Evolutionary conservation across 1,284 basidiomycete genomes (phyloP), one percentile per base, ranked within the genome.

Genomic region (Phlebopus sp.): DNA sequence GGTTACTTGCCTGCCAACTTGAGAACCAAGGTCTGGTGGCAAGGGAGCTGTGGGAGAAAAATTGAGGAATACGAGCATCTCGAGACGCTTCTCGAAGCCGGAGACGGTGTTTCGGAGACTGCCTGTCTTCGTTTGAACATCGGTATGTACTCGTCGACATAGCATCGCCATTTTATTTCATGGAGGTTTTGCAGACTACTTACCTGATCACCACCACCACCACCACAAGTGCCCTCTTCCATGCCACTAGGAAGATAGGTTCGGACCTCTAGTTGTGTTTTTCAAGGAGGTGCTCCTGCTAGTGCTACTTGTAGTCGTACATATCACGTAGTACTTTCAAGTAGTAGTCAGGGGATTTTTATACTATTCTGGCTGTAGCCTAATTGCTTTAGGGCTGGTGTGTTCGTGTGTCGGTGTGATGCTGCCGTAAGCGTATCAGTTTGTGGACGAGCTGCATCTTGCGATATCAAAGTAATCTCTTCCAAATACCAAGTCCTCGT

Each of bases 11-110:
- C 67, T 9, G 47, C 59, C 19, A 59, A 70, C 47, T 46, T 68
- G 27, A 60, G 71, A 41, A 54, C 67, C 25, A 55, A 63, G 29
- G 73, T 77, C 15, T 64, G 68, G 58, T 76, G 73, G 75, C 56
- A 70, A 51, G 59, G 62, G 5, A 31, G 49, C 9, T 71, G 71
- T 37, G 72, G 73, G 41, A 63, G 64, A 50, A 60, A 50, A 27
- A 49, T 76, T 21, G 65, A 66, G 27, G 76, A 77, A 51, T 52
- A 66, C 18, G 54, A 57, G 29, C 56, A 51, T 15, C 51, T 76
- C 13, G 58, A 67, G 10, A 66, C 66, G 5, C 49, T 75, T 14
- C 52, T 75, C 37, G 51, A 57, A 0, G 55, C 50, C 13, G 70
- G 73, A 1, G 62, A 66, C 18, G 75, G 74, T 29, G 32, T 56